Evolutionary conservation across 345 rosid species (phyloP).

Genomic region (Sisymbrium altissimum): DNA sequence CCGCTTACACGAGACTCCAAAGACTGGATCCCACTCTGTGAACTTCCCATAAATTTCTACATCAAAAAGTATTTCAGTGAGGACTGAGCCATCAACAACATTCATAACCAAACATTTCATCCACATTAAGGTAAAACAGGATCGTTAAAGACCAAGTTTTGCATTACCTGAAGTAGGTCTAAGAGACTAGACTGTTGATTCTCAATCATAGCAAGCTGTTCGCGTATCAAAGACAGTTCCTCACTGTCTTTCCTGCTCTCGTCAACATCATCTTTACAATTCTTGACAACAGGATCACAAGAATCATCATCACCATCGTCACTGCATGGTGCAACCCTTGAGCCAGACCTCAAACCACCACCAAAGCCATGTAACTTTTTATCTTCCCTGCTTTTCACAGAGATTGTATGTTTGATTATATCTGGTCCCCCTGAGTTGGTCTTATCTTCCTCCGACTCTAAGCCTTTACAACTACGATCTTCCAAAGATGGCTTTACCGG

Average conservation of each 20-base stretch:
- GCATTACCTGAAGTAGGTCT: slow-evolving; percentile 73
- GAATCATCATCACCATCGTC: slow-evolving; percentile 39
- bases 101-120: neutral
- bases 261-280: slow-evolving; percentile 35
- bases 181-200: slow-evolving; percentile 78
- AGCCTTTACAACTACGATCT: slow-evolving; percentile 21
- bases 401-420: slow-evolving; percentile 49
- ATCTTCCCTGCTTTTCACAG: slow-evolving; percentile 33
- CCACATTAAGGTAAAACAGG: neutral
- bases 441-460: slow-evolving; percentile 33
- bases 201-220: slow-evolving; percentile 88
- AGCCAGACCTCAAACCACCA: slow-evolving; percentile 53
- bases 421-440: slow-evolving; percentile 40
- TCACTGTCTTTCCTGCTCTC: slow-evolving; percentile 54
- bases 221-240: slow-evolving; percentile 63
- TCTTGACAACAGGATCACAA: slow-evolving; percentile 30
- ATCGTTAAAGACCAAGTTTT: neutral
- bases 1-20: slow-evolving; percentile 85
- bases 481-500: slow-evolving; percentile 15
- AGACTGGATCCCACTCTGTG: slow-evolving; percentile 78
- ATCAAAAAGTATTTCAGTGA: slow-evolving; percentile 27
- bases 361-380: slow-evolving; percentile 34
- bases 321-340: slow-evolving; percentile 64
- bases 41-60: slow-evolving; percentile 89
- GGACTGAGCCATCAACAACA: neutral